These are phyloP conservation scores for Adiantum capillusveneris DNA, from an alignment of 75 land plant species.

Conservation along the genomic window DNA sequence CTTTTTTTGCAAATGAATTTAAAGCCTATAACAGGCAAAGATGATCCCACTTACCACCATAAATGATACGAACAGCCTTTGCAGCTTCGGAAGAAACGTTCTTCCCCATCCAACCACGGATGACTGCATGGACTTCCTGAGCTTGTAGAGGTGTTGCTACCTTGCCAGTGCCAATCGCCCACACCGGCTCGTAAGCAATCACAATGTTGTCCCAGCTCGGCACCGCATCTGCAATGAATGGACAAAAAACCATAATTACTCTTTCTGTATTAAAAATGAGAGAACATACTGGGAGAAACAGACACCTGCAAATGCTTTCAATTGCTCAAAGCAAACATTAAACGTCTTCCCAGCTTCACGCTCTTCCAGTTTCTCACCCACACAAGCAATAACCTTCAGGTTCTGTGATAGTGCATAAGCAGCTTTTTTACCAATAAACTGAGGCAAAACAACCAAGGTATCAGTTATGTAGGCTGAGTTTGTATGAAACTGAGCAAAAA, in stretches of 20 bases:
- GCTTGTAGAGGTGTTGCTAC: constrained; percentile 92
- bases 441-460: constrained; percentile 4
- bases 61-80: constrained; percentile 70
- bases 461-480: neutral
- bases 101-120: constrained; percentile 82
- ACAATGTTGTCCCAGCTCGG: constrained; percentile 81
- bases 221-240: constrained; percentile 48
- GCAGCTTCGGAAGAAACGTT: constrained; percentile 75
- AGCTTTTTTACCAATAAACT: constrained; percentile 94
- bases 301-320: constrained; percentile 79
- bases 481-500: neutral
- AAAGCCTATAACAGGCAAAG: too few relatives aligned
- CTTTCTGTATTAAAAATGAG: neutral
- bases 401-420: constrained; percentile 82
- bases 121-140: constrained; percentile 93
- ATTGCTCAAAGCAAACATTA: constrained; percentile 81
- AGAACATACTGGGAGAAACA: constrained; percentile 3
- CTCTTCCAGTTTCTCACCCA: constrained; percentile 83
- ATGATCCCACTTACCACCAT: constrained; percentile 80
- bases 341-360: constrained; percentile 88
- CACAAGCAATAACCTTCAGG: constrained; percentile 88
- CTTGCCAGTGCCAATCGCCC: constrained; percentile 99
- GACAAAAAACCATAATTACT: too few relatives aligned
- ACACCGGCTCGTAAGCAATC: constrained; percentile 95
- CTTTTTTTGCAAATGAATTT: too few relatives aligned